phyloP scores from a whole-genome alignment of 352 stramenopile species.

The Globisporangium okanoganense region DNA sequence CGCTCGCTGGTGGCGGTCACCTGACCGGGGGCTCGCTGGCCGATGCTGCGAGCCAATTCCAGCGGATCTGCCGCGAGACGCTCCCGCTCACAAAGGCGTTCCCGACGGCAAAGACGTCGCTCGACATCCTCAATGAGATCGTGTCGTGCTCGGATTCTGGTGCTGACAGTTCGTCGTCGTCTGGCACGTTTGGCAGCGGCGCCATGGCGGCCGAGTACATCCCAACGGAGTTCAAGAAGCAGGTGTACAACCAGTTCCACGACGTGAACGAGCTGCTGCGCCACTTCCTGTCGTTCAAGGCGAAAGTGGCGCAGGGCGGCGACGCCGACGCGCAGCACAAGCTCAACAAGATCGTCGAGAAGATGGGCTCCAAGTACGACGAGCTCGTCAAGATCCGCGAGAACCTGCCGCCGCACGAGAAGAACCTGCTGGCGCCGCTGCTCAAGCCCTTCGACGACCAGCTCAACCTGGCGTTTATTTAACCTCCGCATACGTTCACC shows the following conservation, averaged over 20 bases:
- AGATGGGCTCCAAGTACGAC: slow-evolving; percentile 87
- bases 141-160: slow-evolving; percentile 53
- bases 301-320: slow-evolving; percentile 49
- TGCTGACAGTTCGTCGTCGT: slow-evolving; percentile 38
- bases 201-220: slow-evolving; percentile 69
- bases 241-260: slow-evolving; percentile 85
- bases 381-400: slow-evolving; percentile 81
- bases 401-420: slow-evolving; percentile 74
- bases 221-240: slow-evolving; percentile 84
- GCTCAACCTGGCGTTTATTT: slow-evolving; percentile 87
- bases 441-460: slow-evolving; percentile 86
- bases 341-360: slow-evolving; percentile 82
- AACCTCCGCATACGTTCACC: slow-evolving; percentile 12
- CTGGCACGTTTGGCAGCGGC: slow-evolving; percentile 37
- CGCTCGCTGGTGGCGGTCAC: slow-evolving; percentile 10
- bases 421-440: slow-evolving; percentile 75
- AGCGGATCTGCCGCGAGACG: slow-evolving; percentile 28
- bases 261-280: slow-evolving; percentile 79
- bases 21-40: background rate
- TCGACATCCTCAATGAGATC: slow-evolving; percentile 60
- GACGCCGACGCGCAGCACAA: slow-evolving; percentile 63
- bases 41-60: slow-evolving; percentile 44
- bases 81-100: slow-evolving; percentile 61
- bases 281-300: slow-evolving; percentile 83
- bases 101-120: slow-evolving; percentile 39